These are phyloP conservation scores for Pseudocercospora macadamiae DNA, from an alignment of 2,329 filamentous ascomycete species.

Conservation along the genomic window DNA sequence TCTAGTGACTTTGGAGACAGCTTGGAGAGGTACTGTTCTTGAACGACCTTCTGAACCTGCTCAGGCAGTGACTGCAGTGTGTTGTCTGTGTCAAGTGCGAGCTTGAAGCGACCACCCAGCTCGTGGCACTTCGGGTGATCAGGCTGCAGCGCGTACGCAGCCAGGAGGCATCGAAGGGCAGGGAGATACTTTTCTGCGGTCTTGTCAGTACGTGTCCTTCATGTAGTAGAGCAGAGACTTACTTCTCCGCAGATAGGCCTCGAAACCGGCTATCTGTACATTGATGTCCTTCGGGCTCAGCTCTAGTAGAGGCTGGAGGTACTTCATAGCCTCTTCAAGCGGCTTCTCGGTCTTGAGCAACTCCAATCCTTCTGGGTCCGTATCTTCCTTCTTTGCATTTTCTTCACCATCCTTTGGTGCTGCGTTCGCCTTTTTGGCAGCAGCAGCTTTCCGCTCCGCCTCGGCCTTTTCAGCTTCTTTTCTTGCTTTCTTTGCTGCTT, in stretches of 20 bases:
- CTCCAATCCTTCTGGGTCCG: constrained; percentile 81
- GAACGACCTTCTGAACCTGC: constrained; percentile 70
- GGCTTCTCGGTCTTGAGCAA: constrained; percentile 69
- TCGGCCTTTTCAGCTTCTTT: constrained; percentile 80
- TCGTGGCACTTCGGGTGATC: constrained; percentile 74
- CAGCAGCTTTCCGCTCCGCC: constrained; percentile 68
- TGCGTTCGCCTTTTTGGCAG: constrained; percentile 52
- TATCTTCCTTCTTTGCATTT: constrained; percentile 77
- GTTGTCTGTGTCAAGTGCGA: constrained; percentile 39
- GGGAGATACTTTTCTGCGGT: constrained; percentile 75
- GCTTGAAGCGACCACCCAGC: constrained; percentile 68
- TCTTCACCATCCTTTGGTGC: constrained; percentile 60
- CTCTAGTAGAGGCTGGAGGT: constrained; percentile 78
- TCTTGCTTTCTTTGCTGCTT: constrained; percentile 67
- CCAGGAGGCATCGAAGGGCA: constrained; percentile 81
- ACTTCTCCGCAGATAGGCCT: constrained; percentile 85
- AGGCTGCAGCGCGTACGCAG: constrained; percentile 69
- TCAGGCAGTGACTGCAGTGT: constrained; percentile 63
- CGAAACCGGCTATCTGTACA: constrained; percentile 83
- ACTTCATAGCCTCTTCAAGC: constrained; percentile 84
- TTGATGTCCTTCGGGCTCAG: constrained; percentile 79
- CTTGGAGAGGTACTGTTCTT: constrained; percentile 62
- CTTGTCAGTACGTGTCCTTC: constrained; percentile 13
- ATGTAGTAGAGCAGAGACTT: constrained; percentile 44
- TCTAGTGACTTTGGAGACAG: constrained; percentile 52